Evolutionary conservation across 2,329 filamentous ascomycete genomes (phyloP), one percentile per base, ranked within the genome.

Genomic region (Tetracladium maxilliforme): DNA sequence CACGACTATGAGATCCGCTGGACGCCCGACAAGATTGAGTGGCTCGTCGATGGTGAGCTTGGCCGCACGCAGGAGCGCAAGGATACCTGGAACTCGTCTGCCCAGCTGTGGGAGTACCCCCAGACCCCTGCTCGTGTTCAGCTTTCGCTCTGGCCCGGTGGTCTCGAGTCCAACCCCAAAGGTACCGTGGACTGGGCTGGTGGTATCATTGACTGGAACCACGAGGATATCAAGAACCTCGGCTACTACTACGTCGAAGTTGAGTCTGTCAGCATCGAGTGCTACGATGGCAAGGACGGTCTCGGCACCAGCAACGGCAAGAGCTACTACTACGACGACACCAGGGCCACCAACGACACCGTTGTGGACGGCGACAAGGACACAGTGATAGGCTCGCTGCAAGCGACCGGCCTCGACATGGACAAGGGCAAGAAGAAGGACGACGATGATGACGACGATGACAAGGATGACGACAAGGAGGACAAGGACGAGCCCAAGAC

Each of bases 1-100:
- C 90, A 98, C 60, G 77, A 77, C 19, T 98, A 95, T 55, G 82
- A 87, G 47, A 78, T 98, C 43, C 73, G 83, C 48, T 98, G 90
- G 90, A 78, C 74, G 4, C 81, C 83, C 9, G 87, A 95, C 35
- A 54, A 65, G 35, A 75, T 95, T 36, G 76, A 71, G 30, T 98
- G 90, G 90, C 66, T 70, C 30, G 66, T 98, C 24, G 84, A 98
- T 45, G 87, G 83, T 44, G 58, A 77, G 27, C 62, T 74, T 15
- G 69, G 76, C 35, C 82, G 90, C 32, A 76, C 69, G 14, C 61
- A 83, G 48, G 63, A 84, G 47, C 74, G 76, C 45, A 61, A 65
- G 10, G 70, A 83, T 19, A 95, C 90, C 9, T 95, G 77, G 72
- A 94, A 98, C 56, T 55, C 61, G 9, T 92, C 82, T 6, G 56